Percentiles rank a stretch among this genome's conserved stretches.
These are phyloP conservation scores for Porogramme epimiltina DNA, from an alignment of 1,284 basidiomycete species.

Conservation along the genomic window DNA sequence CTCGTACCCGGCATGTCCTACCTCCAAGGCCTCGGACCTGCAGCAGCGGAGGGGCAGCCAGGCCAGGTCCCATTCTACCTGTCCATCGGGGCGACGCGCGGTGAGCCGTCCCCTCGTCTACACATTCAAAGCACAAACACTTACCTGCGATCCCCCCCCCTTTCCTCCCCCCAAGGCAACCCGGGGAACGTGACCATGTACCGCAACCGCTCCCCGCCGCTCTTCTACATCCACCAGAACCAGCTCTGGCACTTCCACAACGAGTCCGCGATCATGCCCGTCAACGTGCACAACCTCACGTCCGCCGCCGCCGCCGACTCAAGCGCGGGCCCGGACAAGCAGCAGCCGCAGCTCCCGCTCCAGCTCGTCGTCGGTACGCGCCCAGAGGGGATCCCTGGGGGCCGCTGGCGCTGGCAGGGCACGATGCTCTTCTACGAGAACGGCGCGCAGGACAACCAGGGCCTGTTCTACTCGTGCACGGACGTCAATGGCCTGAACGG, in stretches of 20 bases:
- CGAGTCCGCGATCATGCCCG: constrained; percentile 52
- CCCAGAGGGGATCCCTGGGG: constrained; percentile 38
- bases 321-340: too few relatives aligned
- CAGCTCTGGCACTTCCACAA: constrained; percentile 59
- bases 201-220: constrained; percentile 35
- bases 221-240: constrained; percentile 56
- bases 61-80: constrained; percentile 39
- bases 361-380: constrained; percentile 47
- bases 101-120: constrained; percentile 7
- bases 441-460: constrained; percentile 43
- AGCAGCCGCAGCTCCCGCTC: constrained; percentile 38
- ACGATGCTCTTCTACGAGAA: constrained; percentile 57
- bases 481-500: constrained; percentile 39
- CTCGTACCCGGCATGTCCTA: constrained; percentile 50
- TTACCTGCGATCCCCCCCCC: not conserved
- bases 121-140: constrained; percentile 8
- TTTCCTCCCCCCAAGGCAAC: constrained; percentile 22
- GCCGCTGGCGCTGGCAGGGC: constrained; percentile 56
- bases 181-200: constrained; percentile 34
- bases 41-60: constrained; percentile 6
- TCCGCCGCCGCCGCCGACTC: constrained; percentile 40
- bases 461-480: constrained; percentile 54
- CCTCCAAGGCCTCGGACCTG: constrained; percentile 46
- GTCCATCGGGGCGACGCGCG: constrained; percentile 31
- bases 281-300: constrained; percentile 53